These are phyloP conservation scores for Beauveria sp. DNA, from an alignment of 2,329 filamentous ascomycete genomes.

Conservation along the genomic window DNA sequence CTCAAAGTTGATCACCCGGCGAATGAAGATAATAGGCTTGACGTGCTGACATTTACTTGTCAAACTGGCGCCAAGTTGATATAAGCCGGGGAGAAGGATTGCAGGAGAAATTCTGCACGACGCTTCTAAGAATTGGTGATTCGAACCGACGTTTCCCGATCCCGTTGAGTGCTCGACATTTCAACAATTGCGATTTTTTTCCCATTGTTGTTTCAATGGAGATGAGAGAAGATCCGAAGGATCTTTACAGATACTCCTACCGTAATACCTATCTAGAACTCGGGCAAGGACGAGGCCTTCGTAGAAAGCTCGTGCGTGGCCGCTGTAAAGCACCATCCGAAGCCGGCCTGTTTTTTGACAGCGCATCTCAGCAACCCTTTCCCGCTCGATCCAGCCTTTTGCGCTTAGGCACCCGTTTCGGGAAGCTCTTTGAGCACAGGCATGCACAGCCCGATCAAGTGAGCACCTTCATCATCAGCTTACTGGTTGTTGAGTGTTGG, in stretches of 20 bases:
- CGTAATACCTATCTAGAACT: not conserved
- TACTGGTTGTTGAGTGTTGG: slow-evolving; percentile 14
- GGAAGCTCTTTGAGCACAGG: not conserved
- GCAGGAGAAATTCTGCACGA: slow-evolving; percentile 32
- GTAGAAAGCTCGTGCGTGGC: too few species aligned
- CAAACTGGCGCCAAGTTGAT: slow-evolving; percentile 45
- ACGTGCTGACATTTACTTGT: slow-evolving; percentile 28
- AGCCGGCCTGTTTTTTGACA: not conserved
- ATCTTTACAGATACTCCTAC: not conserved
- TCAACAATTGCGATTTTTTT: not conserved
- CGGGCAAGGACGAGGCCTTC: not conserved
- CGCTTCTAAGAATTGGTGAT: slow-evolving; percentile 59
- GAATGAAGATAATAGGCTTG: slow-evolving; percentile 48
- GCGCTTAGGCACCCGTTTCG: not conserved
- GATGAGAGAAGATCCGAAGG: not conserved
- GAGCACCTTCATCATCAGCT: slow-evolving; percentile 6
- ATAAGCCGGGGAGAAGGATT: slow-evolving; percentile 50
- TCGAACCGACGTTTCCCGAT: slow-evolving; percentile 48
- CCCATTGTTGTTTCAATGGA: not conserved
- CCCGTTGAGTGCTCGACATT: slow-evolving; percentile 58
- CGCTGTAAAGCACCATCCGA: too few species aligned
- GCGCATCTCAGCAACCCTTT: not conserved
- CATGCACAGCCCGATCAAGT: slow-evolving; percentile 1
- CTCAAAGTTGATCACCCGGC: slow-evolving; percentile 50
- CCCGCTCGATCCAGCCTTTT: not conserved